phyloP scores from a whole-genome alignment of 2,329 filamentous ascomycete genomes.

The Colletotrichum magnum region DNA sequence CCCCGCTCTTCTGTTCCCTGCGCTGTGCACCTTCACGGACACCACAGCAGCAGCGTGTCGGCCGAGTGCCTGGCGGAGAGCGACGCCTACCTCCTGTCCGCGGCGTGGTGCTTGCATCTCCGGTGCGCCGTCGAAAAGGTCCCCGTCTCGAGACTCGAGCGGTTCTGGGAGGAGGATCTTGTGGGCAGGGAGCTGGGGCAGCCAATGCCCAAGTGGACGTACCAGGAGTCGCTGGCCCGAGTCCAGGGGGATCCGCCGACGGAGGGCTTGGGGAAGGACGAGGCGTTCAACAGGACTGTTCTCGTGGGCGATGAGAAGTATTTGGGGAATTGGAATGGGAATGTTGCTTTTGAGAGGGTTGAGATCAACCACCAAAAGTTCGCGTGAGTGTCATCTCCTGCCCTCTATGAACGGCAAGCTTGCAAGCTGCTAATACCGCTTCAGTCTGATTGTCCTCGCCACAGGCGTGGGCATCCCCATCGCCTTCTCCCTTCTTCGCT shows the following conservation, averaged over 20 bases:
- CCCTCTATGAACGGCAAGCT: background rate
- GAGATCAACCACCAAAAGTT: slow-evolving; percentile 4
- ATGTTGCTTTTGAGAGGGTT: slow-evolving; percentile 26
- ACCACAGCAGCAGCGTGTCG: slow-evolving; percentile 10
- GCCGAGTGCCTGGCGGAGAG: slow-evolving; percentile 43
- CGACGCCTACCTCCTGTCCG: slow-evolving; percentile 44
- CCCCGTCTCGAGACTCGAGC: slow-evolving; percentile 38
- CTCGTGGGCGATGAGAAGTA: slow-evolving; percentile 26
- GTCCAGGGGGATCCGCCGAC: slow-evolving; percentile 15
- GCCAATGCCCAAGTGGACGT: slow-evolving; percentile 36
- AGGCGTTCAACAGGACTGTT: slow-evolving; percentile 58
- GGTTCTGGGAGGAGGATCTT: slow-evolving; percentile 42
- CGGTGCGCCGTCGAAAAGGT: slow-evolving; percentile 42
- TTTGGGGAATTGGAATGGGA: slow-evolving; percentile 23
- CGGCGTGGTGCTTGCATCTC: slow-evolving; percentile 46
- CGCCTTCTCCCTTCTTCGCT: slow-evolving; percentile 48
- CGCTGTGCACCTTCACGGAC: background rate
- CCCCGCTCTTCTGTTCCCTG: slow-evolving; percentile 40
- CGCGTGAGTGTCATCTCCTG: background rate
- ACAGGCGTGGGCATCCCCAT: slow-evolving; percentile 46
- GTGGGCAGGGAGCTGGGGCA: slow-evolving; percentile 35
- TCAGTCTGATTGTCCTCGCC: slow-evolving; percentile 46
- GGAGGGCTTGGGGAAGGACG: slow-evolving; percentile 51
- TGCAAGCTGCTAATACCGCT: background rate
- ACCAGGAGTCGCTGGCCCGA: slow-evolving; percentile 34